These are phyloP conservation scores for Phytophthora fragariaefolia DNA, from an alignment of 352 stramenopile genomes.

Conservation along the genomic window DNA sequence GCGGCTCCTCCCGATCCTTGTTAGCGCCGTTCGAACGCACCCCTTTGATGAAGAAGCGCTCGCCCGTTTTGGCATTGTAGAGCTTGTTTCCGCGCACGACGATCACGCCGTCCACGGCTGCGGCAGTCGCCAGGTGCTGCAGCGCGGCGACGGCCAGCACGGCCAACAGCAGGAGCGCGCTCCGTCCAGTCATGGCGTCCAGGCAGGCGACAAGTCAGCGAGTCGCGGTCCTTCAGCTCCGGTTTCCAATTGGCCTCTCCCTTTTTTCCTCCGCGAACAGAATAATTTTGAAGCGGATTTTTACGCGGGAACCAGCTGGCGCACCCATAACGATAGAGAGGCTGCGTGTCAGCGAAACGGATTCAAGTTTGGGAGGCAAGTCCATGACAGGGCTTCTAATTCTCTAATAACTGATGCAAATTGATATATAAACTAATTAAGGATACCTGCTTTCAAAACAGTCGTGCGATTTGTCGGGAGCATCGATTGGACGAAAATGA, in stretches of 20 bases:
- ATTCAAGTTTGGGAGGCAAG: neutral
- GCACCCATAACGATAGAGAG: conserved; percentile 28
- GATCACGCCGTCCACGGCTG: conserved; percentile 55
- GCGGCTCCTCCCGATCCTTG: conserved; percentile 24
- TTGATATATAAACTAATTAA: neutral
- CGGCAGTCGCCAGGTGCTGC: conserved; percentile 15
- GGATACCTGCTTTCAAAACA: neutral
- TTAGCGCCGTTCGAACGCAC: conserved; percentile 51
- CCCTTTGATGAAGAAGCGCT: conserved; percentile 90
- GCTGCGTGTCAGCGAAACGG: neutral
- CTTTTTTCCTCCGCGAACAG: conserved; percentile 20
- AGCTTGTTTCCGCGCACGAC: conserved; percentile 89
- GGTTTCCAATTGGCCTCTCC: conserved; percentile 23
- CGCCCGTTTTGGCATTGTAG: conserved; percentile 81
- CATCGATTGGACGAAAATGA: conserved; percentile 26
- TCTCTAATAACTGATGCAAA: neutral
- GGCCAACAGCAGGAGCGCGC: conserved; percentile 27
- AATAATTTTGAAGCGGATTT: conserved; percentile 23
- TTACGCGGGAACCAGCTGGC: conserved; percentile 12
- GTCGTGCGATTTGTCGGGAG: conserved; percentile 13
- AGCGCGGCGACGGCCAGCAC: conserved; percentile 29
- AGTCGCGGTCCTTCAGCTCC: conserved; percentile 17
- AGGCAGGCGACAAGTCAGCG: conserved; percentile 8
- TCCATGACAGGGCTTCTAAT: too few species aligned
- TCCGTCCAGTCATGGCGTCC: conserved; percentile 26